Base-by-base conservation (phyloP, 2,329 filamentous ascomycete species). In the Chlorencoelia australis region DNA sequence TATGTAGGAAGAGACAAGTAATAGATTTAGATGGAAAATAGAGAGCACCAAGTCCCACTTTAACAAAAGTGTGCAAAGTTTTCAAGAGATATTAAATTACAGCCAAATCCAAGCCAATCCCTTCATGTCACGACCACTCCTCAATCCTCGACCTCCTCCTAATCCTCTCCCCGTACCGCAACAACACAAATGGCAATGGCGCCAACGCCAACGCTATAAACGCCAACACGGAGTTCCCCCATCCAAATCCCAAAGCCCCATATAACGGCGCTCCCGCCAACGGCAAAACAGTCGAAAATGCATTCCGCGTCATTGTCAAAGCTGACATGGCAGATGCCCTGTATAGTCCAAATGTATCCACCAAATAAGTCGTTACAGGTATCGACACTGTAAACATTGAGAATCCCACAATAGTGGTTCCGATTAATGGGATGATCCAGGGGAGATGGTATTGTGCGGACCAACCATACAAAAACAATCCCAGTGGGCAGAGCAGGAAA, bases 381-480 rank as follows among this genome's bases (percentile, higher is more conserved):
- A 35, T 9, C 24, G 36, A 33, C 13, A 27, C 37, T 2, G 16
- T 28, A 10, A 42, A 18, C 19, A 44, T 44, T 13, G 68, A 65
- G 3, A 69, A 70, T 3, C 64, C 53, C 0, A 64, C 63, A 35
- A 73, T 62, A 8, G 71, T 59, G 1, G 65, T 66, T 2, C 69
- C 71, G 24, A 75, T 63, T 35, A 75, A 70, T 0, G 70, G 68
- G 5, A 69, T 59, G 25, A 73, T 65, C 68, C 70, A 76, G 46
- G 68, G 64, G 0, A 61, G 54, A 2, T 61, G 47, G 21, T 64
- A 59, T 24, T 73, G 58, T 0, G 69, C 70, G 0, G 63, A 59
- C 72, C 71, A 77, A 18, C 71, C 71, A 48, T 75, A 75, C 47
- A 67, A 61, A 37, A 75, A 62, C 0, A 76, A 57, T 1, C 67